Evolutionary conservation across 768 basidiomycete species (phyloP).

Genomic region (Suillus spraguei): DNA sequence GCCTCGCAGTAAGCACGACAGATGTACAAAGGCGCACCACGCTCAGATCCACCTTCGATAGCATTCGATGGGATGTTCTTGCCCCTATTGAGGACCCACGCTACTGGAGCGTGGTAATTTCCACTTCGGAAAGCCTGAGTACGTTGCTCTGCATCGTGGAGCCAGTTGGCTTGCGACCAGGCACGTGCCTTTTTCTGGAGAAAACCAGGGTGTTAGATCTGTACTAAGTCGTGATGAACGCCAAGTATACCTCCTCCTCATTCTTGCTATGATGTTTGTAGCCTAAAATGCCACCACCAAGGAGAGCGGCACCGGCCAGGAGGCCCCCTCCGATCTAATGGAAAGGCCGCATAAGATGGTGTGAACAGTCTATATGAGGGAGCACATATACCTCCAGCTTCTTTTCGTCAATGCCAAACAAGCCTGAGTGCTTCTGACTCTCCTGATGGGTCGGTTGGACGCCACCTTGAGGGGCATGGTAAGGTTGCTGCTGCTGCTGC

Average conservation of each 20-base stretch:
- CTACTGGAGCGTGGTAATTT: conserved; percentile 48
- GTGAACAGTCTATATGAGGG: not conserved
- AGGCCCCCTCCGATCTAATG: conserved; percentile 67
- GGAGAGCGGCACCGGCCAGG: conserved; percentile 50
- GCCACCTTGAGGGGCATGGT: conserved; percentile 25
- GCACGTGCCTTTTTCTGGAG: conserved; percentile 49
- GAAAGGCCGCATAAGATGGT: conserved; percentile 3
- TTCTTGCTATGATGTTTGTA: conserved; percentile 59
- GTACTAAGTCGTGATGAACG: not conserved
- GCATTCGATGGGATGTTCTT: conserved; percentile 60
- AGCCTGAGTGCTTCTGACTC: conserved; percentile 45
- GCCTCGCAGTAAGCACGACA: conserved; percentile 63
- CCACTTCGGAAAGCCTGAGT: conserved; percentile 48
- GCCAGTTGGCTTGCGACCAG: conserved; percentile 58
- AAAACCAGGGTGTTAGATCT: not conserved
- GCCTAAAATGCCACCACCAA: conserved; percentile 53
- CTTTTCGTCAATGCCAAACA: conserved; percentile 60
- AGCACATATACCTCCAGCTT: conserved; percentile 50
- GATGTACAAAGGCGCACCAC: conserved; percentile 55
- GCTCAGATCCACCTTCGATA: conserved; percentile 57
- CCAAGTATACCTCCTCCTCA: conserved; percentile 54
- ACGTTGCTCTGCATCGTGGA: conserved; percentile 55
- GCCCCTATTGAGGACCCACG: conserved; percentile 66
- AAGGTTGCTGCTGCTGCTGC: conserved; percentile 30
- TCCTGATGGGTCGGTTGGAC: conserved; percentile 41